phyloP scores from a whole-genome alignment of 345 rosid species.

The Bruguiera sexangula region DNA sequence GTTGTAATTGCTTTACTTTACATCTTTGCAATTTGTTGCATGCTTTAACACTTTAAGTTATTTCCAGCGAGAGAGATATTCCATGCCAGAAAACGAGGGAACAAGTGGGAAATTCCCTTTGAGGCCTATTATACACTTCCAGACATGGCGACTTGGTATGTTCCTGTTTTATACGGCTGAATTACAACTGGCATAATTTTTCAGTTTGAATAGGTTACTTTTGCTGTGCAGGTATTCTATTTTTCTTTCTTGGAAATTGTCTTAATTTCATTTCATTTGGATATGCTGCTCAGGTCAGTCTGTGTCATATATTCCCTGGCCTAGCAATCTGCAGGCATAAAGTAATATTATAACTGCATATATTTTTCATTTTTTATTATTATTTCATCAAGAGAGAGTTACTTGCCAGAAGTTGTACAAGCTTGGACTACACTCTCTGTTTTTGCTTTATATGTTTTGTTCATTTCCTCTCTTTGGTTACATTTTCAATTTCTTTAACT shows the following conservation, averaged over 20 bases:
- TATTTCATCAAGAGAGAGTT: no score
- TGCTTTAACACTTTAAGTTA: conserved; percentile 24
- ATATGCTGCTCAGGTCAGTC: conserved; percentile 99
- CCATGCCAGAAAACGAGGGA: conserved; percentile 54
- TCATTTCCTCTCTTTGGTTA: neutral
- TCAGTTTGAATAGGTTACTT: conserved; percentile 18
- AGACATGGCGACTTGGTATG: conserved; percentile 96
- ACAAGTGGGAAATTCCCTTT: conserved; percentile 52
- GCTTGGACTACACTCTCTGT: conserved; percentile 1
- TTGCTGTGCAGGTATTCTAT: conserved; percentile 62
- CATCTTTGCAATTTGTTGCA: conserved; percentile 2
- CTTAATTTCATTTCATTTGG: conserved; percentile 96
- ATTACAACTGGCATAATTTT: conserved; percentile 7
- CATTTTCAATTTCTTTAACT: neutral
- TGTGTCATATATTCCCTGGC: neutral
- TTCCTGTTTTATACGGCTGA: conserved; percentile 20
- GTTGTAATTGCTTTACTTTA: neutral
- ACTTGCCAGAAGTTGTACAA: neutral
- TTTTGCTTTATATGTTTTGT: neutral
- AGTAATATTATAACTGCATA: neutral
- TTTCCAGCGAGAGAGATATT: conserved; percentile 75
- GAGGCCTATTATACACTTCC: conserved; percentile 83
- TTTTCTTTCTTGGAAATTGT: conserved; percentile 91
- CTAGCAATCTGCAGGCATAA: neutral
- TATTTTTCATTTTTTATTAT: neutral